Percentiles rank a stretch among this genome's conserved stretches.
These are phyloP conservation scores for Diaporthe caulivora DNA, from an alignment of 2,329 filamentous ascomycete species.

Conservation along the genomic window DNA sequence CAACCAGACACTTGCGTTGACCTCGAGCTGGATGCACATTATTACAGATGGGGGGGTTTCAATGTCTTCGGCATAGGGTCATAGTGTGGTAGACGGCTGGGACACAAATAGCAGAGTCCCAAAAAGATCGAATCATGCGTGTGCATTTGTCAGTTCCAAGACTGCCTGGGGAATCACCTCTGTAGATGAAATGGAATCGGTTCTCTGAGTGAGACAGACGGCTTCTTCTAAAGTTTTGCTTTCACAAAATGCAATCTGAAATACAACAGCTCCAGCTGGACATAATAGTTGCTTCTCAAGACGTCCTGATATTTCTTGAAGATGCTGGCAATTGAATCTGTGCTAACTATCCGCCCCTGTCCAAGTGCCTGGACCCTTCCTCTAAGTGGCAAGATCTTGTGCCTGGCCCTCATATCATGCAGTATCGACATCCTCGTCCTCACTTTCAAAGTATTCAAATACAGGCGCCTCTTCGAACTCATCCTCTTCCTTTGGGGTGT, in stretches of 20 bases:
- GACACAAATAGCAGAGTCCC: neutral
- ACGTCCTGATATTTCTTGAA: no score
- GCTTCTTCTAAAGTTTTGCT: no score
- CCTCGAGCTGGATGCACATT: neutral
- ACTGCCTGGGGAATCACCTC: no score
- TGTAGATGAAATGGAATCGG: no score
- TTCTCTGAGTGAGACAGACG: no score
- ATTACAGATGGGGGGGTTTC: neutral
- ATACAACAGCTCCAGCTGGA: no score
- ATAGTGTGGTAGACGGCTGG: neutral
- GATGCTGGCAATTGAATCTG: no score
- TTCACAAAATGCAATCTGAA: no score
- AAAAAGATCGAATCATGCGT: neutral
- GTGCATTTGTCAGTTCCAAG: neutral
- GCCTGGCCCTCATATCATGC: neutral
- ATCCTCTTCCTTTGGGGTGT: neutral
- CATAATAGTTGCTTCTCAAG: no score
- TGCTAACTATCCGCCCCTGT: no score
- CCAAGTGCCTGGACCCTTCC: no score
- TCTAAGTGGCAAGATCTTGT: no score
- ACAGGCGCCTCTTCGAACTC: neutral
- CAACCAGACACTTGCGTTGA: neutral
- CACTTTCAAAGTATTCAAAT: constrained; percentile 1
- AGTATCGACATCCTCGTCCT: constrained; percentile 6
- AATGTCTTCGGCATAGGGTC: neutral